These are phyloP conservation scores for Silene noctiflora DNA, from an alignment of 179 eudicot genomes.

Conservation along the genomic window DNA sequence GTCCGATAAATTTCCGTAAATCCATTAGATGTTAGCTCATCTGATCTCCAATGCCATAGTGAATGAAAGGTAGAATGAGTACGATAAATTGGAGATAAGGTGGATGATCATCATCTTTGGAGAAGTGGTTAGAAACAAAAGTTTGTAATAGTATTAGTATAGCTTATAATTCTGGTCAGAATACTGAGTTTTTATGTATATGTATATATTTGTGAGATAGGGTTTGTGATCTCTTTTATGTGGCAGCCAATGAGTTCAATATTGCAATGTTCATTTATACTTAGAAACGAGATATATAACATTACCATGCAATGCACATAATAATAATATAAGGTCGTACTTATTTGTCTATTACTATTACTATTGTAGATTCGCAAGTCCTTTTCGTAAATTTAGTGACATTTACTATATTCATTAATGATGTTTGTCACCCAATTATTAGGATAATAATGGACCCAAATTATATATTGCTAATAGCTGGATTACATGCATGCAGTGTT, in stretches of 20 bases:
- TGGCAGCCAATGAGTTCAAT: conserved; percentile 18
- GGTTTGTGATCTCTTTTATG: conserved; percentile 23
- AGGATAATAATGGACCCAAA: no score
- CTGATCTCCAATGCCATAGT: neutral
- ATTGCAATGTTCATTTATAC: conserved; percentile 14
- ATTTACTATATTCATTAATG: no score
- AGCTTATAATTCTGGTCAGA: neutral
- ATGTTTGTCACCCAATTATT: no score
- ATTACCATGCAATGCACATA: no score
- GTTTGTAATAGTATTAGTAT: neutral
- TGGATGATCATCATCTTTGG: neutral
- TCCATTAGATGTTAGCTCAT: neutral
- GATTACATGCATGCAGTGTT: no score
- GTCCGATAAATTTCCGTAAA: no score
- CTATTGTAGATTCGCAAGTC: no score
- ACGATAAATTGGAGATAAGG: neutral
- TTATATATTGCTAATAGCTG: no score
- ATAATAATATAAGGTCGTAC: no score
- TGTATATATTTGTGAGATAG: conserved; percentile 18
- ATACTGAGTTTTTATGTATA: neutral
- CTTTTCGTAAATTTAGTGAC: no score
- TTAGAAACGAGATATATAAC: no score
- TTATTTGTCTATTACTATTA: no score
- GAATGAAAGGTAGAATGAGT: neutral
- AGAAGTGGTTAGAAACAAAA: conserved; percentile 12